phyloP scores from a whole-genome alignment of 306 rosid genomes.

The Cicer chorassanicum region DNA sequence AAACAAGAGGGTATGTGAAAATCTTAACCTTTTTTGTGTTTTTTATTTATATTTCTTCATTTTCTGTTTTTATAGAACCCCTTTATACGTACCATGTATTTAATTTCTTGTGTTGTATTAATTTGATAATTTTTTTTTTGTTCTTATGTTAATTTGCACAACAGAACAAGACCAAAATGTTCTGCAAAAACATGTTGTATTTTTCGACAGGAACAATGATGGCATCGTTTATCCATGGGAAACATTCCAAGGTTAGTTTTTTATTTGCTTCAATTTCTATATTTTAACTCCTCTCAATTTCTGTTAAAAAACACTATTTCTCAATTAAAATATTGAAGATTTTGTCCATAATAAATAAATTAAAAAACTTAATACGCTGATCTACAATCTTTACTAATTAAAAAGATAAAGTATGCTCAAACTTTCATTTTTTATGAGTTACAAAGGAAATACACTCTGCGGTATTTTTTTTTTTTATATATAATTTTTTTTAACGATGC shows the following conservation, averaged over 20 bases:
- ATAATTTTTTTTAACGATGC: no score
- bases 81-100: no score
- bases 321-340: no score
- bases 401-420: no score
- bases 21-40: not conserved
- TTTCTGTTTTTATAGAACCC: not conserved
- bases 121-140: not conserved
- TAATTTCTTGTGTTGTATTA: not conserved
- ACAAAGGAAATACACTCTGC: no score
- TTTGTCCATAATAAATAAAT: no score
- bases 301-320: no score
- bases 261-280: not conserved
- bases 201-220: conserved; percentile 74
- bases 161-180: conserved; percentile 50
- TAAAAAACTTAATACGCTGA: no score
- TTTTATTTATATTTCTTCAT: not conserved
- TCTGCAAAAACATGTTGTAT: conserved; percentile 75
- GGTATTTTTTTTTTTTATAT: no score
- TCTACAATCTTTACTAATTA: no score
- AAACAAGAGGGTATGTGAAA: not conserved
- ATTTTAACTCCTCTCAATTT: not conserved
- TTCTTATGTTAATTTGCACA: not conserved
- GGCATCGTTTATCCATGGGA: conserved; percentile 88
- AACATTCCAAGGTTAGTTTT: conserved; percentile 64
- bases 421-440: no score